Conservation (phyloP, 371 early-diverging fungal genomes). For the Rhizopus sp. region DNA sequence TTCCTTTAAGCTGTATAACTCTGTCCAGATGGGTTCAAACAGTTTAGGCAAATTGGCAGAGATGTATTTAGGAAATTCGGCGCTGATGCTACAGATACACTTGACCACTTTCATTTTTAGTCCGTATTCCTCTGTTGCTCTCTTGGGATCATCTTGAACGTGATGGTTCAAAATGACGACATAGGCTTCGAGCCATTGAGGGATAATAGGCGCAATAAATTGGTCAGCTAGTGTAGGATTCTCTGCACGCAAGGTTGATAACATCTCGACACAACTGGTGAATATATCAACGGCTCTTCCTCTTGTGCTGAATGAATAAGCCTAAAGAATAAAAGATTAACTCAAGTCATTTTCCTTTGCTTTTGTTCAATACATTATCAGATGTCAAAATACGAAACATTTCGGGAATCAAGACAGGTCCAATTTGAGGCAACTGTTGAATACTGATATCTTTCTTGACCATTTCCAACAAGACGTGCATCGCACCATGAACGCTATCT, state of each 20-base stretch:
- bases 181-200: constrained; percentile 79
- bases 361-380: constrained; percentile 34
- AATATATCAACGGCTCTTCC: constrained; percentile 81
- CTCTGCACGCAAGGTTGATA: constrained; percentile 75
- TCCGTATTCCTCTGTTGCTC: constrained; percentile 61
- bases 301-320: constrained; percentile 71
- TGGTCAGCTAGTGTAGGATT: constrained; percentile 69
- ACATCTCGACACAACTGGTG: constrained; percentile 80
- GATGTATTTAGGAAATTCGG: constrained; percentile 65
- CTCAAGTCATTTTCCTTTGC: neutral
- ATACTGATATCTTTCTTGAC: constrained; percentile 85
- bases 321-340: constrained; percentile 18
- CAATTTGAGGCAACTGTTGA: constrained; percentile 79
- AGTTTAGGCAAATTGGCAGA: constrained; percentile 47
- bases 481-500: constrained; percentile 83
- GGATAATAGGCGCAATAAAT: constrained; percentile 74
- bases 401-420: constrained; percentile 81
- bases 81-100: constrained; percentile 64
- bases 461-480: constrained; percentile 87
- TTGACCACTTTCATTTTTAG: constrained; percentile 74
- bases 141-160: constrained; percentile 45
- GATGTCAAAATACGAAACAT: constrained; percentile 72
- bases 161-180: constrained; percentile 62
- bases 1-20: constrained; percentile 56
- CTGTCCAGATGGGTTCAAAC: constrained; percentile 70